Base-by-base conservation (phyloP, 2,329 filamentous ascomycete genomes). In the Phyllosticta citriasiana region DNA sequence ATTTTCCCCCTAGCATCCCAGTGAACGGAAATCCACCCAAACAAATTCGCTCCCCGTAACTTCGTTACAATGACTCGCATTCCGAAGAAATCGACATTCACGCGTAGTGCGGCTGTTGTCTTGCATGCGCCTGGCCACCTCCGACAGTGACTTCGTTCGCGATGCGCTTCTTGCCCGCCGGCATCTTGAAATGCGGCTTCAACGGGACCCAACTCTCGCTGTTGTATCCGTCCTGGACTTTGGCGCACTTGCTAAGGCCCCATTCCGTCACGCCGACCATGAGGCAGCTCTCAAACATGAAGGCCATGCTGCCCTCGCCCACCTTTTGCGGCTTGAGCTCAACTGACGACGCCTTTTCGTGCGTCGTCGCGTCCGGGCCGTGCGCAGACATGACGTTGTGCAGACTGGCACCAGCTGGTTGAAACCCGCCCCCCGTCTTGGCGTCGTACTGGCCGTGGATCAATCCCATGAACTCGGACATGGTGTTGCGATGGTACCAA, bases 321-420 rank as follows among this genome's bases (percentile, higher is more conserved):
- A 87, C 78, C 69, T 86, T 86, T 61, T 70, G 68, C 2, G 84
- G 84, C 66, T 79, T 76, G 65, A 86, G 67, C 26, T 80, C 75
- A 1, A 78, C 81, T 57, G 79, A 79, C 12, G 80, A 77, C 10
- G 84, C 84, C 22, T 80, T 83, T 67, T 83, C 79, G 65, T 84
- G 83, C 1, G 83, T 83, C 55, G 74, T 72, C 22, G 79, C 80
- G 64, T 88, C 85, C 1, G 85, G 84, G 1, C 84, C 84, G 70
- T 87, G 88, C 0, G 84, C 86, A 64, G 84, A 85, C 87, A 90
- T 90, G 50, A 87, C 83, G 67, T 90, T 89, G 73, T 91, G 87
- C 71, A 87, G 69, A 69, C 80, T 84, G 1, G 84, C 84, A 16
- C 84, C 84, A 0, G 82, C 84, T 52, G 84, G 84, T 64, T 80